Percentiles rank a stretch among this genome's conserved stretches.
These are phyloP conservation scores for Aristolochia californica DNA, from an alignment of 164 flowering plant species.

Conservation along the genomic window DNA sequence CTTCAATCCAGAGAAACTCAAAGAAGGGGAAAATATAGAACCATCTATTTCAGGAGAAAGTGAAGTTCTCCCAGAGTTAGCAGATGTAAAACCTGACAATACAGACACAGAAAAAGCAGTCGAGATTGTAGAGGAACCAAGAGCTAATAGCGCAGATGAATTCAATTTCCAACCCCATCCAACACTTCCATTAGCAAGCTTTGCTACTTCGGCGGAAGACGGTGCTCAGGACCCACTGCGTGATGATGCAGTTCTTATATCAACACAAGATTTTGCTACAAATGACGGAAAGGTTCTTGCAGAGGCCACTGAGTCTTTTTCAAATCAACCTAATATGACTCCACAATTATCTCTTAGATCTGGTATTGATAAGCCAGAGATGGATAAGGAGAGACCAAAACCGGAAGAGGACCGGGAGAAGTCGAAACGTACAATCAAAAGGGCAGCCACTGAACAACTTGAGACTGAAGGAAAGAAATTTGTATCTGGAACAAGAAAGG, in stretches of 20 bases:
- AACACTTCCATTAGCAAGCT: no score
- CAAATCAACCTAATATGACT: conserved; percentile 16
- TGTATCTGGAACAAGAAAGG: conserved; percentile 45
- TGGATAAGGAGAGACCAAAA: conserved; percentile 28
- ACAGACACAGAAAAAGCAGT: conserved; percentile 13
- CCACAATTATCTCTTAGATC: conserved; percentile 11
- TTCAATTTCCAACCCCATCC: conserved; percentile 17
- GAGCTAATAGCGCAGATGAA: conserved; percentile 25
- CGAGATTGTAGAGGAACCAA: conserved; percentile 36
- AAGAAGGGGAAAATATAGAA: conserved; percentile 12
- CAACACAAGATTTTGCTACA: conserved; percentile 12
- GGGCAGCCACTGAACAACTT: conserved; percentile 38
- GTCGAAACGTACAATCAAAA: conserved; percentile 29
- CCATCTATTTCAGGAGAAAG: conserved; percentile 11
- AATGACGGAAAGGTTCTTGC: conserved; percentile 3
- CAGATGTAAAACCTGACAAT: conserved; percentile 12
- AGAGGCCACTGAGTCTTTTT: conserved; percentile 1
- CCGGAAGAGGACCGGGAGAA: conserved; percentile 32
- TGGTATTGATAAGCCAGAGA: conserved; percentile 21
- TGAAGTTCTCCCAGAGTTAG: conserved; percentile 18
- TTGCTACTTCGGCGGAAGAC: conserved; percentile 2
- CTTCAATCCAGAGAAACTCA: conserved; percentile 12
- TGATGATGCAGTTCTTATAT: conserved; percentile 14
- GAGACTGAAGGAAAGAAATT: conserved; percentile 43
- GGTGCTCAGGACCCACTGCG: conserved; percentile 16